phyloP scores from a whole-genome alignment of 2,329 filamentous ascomycete genomes.

The Colletotrichum chrysophilum region DNA sequence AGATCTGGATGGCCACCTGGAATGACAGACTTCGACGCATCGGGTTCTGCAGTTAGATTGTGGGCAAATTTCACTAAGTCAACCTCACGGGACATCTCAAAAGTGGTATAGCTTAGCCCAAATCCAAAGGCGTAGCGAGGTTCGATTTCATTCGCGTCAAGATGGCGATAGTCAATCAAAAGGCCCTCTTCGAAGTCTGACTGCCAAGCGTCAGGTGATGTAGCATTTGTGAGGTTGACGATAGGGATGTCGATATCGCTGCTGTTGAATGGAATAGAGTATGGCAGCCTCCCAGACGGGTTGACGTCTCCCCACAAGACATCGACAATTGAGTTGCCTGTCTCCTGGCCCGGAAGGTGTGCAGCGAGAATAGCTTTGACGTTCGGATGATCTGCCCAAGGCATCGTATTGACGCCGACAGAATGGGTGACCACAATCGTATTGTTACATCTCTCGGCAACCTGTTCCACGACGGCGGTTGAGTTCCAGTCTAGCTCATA shows the following conservation, averaged over 20 bases:
- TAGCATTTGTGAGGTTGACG: constrained; percentile 58
- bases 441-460: constrained; percentile 54
- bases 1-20: constrained; percentile 37
- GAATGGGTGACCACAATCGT: constrained; percentile 68
- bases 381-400: constrained; percentile 65
- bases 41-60: constrained; percentile 43
- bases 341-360: constrained; percentile 76
- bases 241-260: constrained; percentile 49
- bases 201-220: constrained; percentile 58
- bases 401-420: constrained; percentile 61
- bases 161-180: constrained; percentile 61
- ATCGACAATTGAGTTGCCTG: constrained; percentile 76
- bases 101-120: constrained; percentile 71
- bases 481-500: constrained; percentile 70
- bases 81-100: constrained; percentile 43
- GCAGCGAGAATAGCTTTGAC: constrained; percentile 79
- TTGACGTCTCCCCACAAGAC: constrained; percentile 67
- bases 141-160: constrained; percentile 51
- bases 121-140: constrained; percentile 67
- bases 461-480: constrained; percentile 60
- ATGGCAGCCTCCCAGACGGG: constrained; percentile 53
- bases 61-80: constrained; percentile 30
- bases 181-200: constrained; percentile 56
- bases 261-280: constrained; percentile 53
- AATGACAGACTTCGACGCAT: constrained; percentile 41